Evolutionary conservation across 768 basidiomycete genomes (phyloP).

Genomic region (Phylloporus sp.): DNA sequence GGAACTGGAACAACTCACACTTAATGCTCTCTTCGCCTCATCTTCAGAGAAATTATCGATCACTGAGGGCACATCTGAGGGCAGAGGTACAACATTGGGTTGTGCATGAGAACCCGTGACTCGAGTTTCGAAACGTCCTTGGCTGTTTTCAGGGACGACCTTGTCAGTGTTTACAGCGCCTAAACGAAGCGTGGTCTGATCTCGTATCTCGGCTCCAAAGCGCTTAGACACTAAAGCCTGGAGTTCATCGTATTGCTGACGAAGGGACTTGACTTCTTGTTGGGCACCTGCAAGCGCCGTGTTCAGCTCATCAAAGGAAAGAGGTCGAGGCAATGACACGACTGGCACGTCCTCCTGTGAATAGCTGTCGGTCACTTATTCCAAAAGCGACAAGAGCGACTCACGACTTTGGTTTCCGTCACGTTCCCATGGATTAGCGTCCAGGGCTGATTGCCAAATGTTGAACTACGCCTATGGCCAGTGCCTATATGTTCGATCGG

Average conservation of each 20-base stretch:
- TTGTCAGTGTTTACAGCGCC: neutral
- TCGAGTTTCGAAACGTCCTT: neutral
- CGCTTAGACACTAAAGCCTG: slow-evolving; percentile 14
- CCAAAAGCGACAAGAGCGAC: slow-evolving; percentile 1
- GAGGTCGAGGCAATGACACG: slow-evolving; percentile 3
- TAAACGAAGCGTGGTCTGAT: neutral
- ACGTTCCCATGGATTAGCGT: slow-evolving; percentile 6
- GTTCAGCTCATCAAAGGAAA: slow-evolving; percentile 27
- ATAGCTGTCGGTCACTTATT: slow-evolving; percentile 1
- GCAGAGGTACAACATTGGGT: neutral
- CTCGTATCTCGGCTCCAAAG: slow-evolving; percentile 2
- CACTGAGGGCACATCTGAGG: slow-evolving; percentile 7
- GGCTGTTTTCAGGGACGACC: neutral
- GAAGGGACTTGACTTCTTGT: slow-evolving; percentile 25
- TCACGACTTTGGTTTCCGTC: slow-evolving; percentile 7
- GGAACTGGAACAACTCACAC: slow-evolving; percentile 12
- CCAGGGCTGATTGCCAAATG: slow-evolving; percentile 20
- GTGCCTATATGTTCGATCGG: neutral
- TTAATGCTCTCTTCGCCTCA: slow-evolving; percentile 19
- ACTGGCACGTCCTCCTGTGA: slow-evolving; percentile 8
- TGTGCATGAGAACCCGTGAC: neutral
- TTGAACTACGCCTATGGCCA: slow-evolving; percentile 22
- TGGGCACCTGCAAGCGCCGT: slow-evolving; percentile 20
- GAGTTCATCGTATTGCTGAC: slow-evolving; percentile 25
- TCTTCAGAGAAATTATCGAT: slow-evolving; percentile 20